A percentile compares a stretch with the other conserved stretches of the same genome.
These are phyloP conservation scores for Tricholoma flavovirens DNA, from an alignment of 768 basidiomycete genomes.

Conservation along the genomic window DNA sequence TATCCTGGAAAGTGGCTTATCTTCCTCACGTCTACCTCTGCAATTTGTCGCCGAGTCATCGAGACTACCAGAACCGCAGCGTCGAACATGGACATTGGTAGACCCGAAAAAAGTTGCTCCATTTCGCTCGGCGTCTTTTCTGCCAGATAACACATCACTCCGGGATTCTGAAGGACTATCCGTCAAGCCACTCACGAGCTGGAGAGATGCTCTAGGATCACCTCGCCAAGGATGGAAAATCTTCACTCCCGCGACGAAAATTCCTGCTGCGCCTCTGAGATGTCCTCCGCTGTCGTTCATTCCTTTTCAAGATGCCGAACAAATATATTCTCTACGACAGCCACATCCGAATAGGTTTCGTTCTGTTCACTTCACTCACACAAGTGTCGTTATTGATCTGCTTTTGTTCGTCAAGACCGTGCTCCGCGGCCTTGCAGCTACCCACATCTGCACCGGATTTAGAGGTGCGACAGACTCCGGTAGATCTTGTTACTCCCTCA, in stretches of 20 bases:
- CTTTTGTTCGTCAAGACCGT: neutral
- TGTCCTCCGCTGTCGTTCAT: conserved; percentile 26
- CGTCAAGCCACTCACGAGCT: neutral
- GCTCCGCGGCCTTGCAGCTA: neutral
- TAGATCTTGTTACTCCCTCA: neutral
- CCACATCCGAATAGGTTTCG: conserved; percentile 6
- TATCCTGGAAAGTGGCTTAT: conserved; percentile 2
- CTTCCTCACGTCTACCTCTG: conserved; percentile 20
- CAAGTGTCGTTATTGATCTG: neutral
- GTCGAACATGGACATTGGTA: conserved; percentile 20
- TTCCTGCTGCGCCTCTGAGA: neutral
- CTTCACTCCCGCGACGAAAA: neutral
- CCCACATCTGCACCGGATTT: neutral
- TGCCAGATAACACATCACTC: neutral
- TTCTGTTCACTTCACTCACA: neutral
- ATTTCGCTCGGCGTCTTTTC: conserved; percentile 20
- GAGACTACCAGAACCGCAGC: conserved; percentile 6
- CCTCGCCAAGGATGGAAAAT: neutral
- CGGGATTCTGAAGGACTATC: neutral
- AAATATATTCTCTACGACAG: conserved; percentile 13
- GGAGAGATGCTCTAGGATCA: neutral
- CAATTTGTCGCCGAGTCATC: conserved; percentile 17
- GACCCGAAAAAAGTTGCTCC: conserved; percentile 29
- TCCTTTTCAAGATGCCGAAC: conserved; percentile 22
- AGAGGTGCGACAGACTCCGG: neutral